Conservation (phyloP, 2,329 filamentous ascomycete species). For the Colletotrichum sp. region DNA sequence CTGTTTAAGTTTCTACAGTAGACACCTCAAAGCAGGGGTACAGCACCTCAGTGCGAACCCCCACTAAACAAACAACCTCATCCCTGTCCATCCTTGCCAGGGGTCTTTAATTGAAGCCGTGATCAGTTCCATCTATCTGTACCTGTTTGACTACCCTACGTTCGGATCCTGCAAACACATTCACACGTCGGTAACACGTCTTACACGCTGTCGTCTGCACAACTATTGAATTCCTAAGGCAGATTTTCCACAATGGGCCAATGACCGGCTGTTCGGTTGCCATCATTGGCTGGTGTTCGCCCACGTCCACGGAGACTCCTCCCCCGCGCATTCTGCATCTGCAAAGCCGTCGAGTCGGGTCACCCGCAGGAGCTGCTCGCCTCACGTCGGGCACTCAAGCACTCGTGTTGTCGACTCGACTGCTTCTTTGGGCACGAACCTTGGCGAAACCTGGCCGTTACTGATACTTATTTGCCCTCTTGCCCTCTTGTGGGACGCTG, state of each 20-base stretch:
- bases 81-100: background rate
- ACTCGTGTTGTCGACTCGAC: background rate
- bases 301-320: slow-evolving; percentile 11
- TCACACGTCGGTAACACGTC: background rate
- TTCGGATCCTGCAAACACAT: background rate
- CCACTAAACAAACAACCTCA: background rate
- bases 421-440: background rate
- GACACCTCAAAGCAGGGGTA: background rate
- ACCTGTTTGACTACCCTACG: background rate
- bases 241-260: background rate
- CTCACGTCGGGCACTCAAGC: slow-evolving; percentile 3
- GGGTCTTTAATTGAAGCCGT: background rate
- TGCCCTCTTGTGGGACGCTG: background rate
- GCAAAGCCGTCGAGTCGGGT: background rate
- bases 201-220: background rate
- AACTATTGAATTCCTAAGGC: background rate
- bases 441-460: background rate
- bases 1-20: too few species aligned
- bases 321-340: background rate
- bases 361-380: background rate
- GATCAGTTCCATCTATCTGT: background rate
- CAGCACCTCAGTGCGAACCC: background rate
- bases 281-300: slow-evolving; percentile 6
- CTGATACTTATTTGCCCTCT: background rate
- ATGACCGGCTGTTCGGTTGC: background rate